phyloP scores from a whole-genome alignment of 495 filamentous ascomycete species.

The Lineolata rhizophorae region DNA sequence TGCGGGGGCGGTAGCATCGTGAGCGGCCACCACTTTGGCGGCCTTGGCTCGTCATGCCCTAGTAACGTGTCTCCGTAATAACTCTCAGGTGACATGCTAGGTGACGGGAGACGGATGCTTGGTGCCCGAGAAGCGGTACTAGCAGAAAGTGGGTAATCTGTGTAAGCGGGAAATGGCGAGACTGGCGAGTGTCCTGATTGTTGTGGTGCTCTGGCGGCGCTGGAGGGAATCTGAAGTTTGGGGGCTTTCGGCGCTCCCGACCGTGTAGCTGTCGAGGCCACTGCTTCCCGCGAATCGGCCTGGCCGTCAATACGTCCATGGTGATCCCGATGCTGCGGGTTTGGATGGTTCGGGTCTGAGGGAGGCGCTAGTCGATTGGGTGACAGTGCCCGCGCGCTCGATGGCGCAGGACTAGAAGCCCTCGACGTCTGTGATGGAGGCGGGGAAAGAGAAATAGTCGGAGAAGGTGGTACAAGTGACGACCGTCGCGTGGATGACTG shows the following conservation, averaged over 20 bases:
- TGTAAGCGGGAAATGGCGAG: constrained; percentile 29
- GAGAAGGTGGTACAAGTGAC: constrained; percentile 6
- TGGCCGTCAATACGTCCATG: too few relatives aligned
- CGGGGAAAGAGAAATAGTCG: constrained; percentile 14
- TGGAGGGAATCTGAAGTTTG: background rate
- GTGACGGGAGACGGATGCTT: constrained; percentile 29
- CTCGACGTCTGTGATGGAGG: constrained; percentile 15
- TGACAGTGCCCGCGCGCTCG: too few relatives aligned
- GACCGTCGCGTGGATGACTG: background rate
- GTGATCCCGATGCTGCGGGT: too few relatives aligned
- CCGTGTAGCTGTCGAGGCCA: too few relatives aligned
- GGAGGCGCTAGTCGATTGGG: too few relatives aligned
- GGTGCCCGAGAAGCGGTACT: constrained; percentile 16
- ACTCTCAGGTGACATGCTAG: constrained; percentile 29
- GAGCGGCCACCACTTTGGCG: constrained; percentile 46
- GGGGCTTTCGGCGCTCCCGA: background rate
- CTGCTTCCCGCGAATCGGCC: too few relatives aligned
- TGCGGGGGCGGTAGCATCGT: constrained; percentile 44
- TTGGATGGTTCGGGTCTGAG: too few relatives aligned
- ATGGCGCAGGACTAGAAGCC: constrained; percentile 12
- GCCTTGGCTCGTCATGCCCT: constrained; percentile 7
- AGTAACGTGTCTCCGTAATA: constrained; percentile 13
- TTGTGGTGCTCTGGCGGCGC: background rate
- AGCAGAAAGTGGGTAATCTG: constrained; percentile 18
- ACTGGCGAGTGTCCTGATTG: constrained; percentile 16